Evolutionary conservation across 192 early-diverging fungal species (phyloP).

Genomic region (Entomortierella lignicola): DNA sequence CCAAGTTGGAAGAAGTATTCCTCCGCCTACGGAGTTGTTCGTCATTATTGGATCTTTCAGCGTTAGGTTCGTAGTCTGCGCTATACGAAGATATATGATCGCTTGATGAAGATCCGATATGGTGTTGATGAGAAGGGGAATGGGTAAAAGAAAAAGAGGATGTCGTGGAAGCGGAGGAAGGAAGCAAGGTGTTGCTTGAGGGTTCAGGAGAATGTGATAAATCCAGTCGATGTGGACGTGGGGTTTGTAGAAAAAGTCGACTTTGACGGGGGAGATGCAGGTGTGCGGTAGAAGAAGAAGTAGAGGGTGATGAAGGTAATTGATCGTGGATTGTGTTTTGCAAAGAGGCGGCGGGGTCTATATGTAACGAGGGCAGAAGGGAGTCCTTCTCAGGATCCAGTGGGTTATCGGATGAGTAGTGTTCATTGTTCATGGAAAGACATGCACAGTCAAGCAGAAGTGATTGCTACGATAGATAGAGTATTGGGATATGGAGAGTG

Average conservation of each 20-base stretch:
- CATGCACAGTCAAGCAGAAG: neutral
- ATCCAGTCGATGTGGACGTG: conserved; percentile 5
- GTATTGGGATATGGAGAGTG: neutral
- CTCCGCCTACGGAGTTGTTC: conserved; percentile 48
- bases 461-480: neutral
- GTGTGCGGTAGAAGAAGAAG: neutral
- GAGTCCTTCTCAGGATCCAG: neutral
- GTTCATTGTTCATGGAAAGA: conserved; percentile 19
- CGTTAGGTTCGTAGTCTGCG: conserved; percentile 3
- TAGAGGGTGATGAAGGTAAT: neutral
- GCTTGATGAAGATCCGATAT: neutral
- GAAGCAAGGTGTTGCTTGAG: neutral
- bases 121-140: conserved; percentile 10
- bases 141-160: conserved; percentile 3
- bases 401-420: neutral
- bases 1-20: conserved; percentile 17
- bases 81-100: conserved; percentile 6
- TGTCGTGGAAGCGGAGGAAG: conserved; percentile 19
- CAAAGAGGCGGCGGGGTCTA: neutral
- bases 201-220: neutral
- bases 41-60: neutral
- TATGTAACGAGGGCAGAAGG: neutral
- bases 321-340: neutral
- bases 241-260: conserved; percentile 7
- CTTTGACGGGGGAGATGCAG: neutral